Base-by-base conservation (phyloP, 176 grass and related monocot genomes). In the Rhynchospora tenuis region DNA sequence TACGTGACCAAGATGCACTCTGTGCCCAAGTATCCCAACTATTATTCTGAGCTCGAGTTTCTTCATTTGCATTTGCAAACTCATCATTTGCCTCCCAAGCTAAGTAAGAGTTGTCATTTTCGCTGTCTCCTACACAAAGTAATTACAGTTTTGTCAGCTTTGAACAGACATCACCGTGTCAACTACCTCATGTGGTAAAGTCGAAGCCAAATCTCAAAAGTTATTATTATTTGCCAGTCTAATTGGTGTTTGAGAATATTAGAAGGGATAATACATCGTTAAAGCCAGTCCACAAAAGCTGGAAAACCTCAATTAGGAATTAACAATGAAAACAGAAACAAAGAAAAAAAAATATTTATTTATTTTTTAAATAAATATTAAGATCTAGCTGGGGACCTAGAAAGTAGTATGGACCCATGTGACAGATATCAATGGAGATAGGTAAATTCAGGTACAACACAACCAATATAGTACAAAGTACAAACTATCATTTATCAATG, bases 11-110 rank as follows among this genome's bases (percentile, higher is more conserved):
- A 80, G 78, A 59, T 45, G 26, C 56, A 80, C 78, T 19, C 20
- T 59, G 59, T 10, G 43, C 79, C 79, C 79, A 82, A 60, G 28
- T 19, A 26, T 52, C 79, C 58, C 79, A 82, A 62, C 33, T 3
- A 5, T 82, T 66, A 10, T 64, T n/a, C 61, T 48, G 79, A 82
- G 79, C 5, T 48, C 7, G 79, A 82, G 42, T 64, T 7, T 4
- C 24, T 66, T 29, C 42, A 66, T 66, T 52, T 47, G 57, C 59
- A 66, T 82, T 82, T 51, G 59, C 9, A 80, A 55, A 29, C 78
- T 62, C 17, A 1, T 5, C 7, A 80, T 42, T 62, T 44, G 38
- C 31, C 38, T 80, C 72, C 72, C 72, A 75, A 29, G 72, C 20
- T 4, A 13, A 75, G 72, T 51, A 28, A 54, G 45, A 52, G 22